These are phyloP conservation scores for Bonia amplexicaulis DNA, from an alignment of 176 grass and related monocot species.

Conservation along the genomic window DNA sequence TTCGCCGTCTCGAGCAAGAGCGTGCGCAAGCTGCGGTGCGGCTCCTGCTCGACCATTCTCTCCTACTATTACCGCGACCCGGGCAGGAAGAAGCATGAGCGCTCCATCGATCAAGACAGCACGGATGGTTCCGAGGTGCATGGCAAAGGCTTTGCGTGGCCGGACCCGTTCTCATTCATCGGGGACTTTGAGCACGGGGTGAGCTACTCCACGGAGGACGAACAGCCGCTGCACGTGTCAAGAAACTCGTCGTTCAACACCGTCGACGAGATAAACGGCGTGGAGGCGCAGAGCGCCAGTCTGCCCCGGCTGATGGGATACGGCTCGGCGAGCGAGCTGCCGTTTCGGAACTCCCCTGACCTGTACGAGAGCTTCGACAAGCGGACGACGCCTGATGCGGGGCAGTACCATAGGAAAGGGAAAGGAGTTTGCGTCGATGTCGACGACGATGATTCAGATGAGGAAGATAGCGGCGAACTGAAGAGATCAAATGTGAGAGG, in stretches of 20 bases:
- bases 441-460: constrained; percentile 30
- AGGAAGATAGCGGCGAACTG: neutral
- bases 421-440: constrained; percentile 30
- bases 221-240: constrained; percentile 43
- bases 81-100: constrained; percentile 30
- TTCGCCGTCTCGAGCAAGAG: constrained; percentile 48
- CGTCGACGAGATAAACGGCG: neutral
- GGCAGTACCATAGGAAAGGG: constrained; percentile 40
- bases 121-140: neutral
- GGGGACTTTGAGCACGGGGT: constrained; percentile 37
- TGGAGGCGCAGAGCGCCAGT: constrained; percentile 7
- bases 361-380: constrained; percentile 50
- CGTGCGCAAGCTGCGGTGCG: constrained; percentile 67
- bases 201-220: constrained; percentile 60
- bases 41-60: constrained; percentile 61
- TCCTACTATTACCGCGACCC: constrained; percentile 61
- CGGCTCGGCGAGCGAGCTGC: constrained; percentile 53
- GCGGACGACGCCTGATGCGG: constrained; percentile 23
- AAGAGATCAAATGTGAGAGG: constrained; percentile 20
- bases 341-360: constrained; percentile 27
- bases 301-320: constrained; percentile 82
- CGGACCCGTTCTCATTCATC: constrained; percentile 42
- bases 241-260: constrained; percentile 59
- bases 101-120: neutral
- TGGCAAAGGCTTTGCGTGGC: neutral